Evolutionary conservation across 352 stramenopile species (phyloP), one percentile per base, ranked within the genome.

Genomic region (Globisporangium solare): DNA sequence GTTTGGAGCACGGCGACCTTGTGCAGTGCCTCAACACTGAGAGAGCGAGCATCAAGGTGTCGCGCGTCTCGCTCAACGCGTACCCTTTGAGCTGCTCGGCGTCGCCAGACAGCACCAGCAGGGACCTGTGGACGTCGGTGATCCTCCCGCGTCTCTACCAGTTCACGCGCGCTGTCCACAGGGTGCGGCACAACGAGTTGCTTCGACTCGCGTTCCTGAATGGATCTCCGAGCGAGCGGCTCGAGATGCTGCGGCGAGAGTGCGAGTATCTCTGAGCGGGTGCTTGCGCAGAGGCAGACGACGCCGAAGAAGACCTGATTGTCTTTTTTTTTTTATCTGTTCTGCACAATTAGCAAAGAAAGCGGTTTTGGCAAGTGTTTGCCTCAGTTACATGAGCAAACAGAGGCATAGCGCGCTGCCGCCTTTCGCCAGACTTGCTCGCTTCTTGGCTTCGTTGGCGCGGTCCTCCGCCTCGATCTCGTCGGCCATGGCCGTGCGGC

Each of bases 401-500:
- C 58, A 64, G 10, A 14, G 43, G 21, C 51, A 51, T 27, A 15
- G 37, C 7, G n/a, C 32, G 10, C 27, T 61, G 62, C 37, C 17
- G 15, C n/a, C 32, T 17, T 63, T 53, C 13, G 48, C 32, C 46
- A 50, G 60, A 39, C 60, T 68, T 14, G 17, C 60, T 51, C 27
- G 27, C 27, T 66, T 58, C 54, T 78, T 84, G 27, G 66, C 54
- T 58, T 86, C 79, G 37, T 74, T 56, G 12, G 73, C 77, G 61
- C 64, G 70, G 40, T 93, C 81, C 65, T 94, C 83, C 1, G 76
- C 80, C 62, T 94, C 85, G 39, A 94, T 94, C 41, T 70, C 67
- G 57, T 92, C 82, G 3, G 80, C 81, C 63, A 90, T 82, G 8
- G 74, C 70, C 17, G 79, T 92, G 1, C 82, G 72, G 3, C 70